Conservation (phyloP, 495 filamentous ascomycete genomes). For the Trichoderma virens region DNA sequence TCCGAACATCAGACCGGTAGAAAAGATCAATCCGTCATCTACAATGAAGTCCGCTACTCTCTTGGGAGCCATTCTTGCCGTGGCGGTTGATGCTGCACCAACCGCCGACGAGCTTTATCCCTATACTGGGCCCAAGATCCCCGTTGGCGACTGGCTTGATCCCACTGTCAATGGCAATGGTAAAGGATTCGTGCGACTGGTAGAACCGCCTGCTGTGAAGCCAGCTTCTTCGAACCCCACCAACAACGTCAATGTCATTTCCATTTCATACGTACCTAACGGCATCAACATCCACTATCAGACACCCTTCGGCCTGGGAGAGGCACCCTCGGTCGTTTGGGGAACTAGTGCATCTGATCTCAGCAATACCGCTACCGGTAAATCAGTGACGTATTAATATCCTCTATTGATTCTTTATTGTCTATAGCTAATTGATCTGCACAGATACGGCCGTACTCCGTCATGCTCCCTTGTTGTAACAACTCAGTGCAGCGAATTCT, state of each 20-base stretch:
- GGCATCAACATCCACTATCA: conserved; percentile 48
- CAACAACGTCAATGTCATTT: conserved; percentile 50
- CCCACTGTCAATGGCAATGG: conserved; percentile 1
- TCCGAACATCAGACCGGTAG: neutral
- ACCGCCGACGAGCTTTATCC: conserved; percentile 1
- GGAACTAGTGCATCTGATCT: conserved; percentile 26
- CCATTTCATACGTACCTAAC: conserved; percentile 38
- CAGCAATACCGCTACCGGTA: conserved; percentile 25
- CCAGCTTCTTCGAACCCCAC: conserved; percentile 30
- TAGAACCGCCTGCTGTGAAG: conserved; percentile 47
- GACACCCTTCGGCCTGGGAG: conserved; percentile 44
- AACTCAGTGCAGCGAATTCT: conserved; percentile 46
- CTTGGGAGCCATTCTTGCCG: neutral
- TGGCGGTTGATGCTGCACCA: neutral
- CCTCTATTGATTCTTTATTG: neutral
- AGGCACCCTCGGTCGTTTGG: conserved; percentile 33
- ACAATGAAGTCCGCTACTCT: neutral
- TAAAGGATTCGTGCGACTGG: neutral
- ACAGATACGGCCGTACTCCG: conserved; percentile 44
- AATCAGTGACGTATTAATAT: conserved; percentile 12
- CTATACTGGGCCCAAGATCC: neutral
- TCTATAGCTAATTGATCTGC: neutral
- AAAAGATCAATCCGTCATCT: neutral
- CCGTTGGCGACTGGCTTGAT: neutral
- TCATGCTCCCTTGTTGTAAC: conserved; percentile 39